Percentiles rank a stretch among this genome's conserved stretches.
Conservation (phyloP, 1,284 basidiomycete species). For the Chiua sp. region DNA sequence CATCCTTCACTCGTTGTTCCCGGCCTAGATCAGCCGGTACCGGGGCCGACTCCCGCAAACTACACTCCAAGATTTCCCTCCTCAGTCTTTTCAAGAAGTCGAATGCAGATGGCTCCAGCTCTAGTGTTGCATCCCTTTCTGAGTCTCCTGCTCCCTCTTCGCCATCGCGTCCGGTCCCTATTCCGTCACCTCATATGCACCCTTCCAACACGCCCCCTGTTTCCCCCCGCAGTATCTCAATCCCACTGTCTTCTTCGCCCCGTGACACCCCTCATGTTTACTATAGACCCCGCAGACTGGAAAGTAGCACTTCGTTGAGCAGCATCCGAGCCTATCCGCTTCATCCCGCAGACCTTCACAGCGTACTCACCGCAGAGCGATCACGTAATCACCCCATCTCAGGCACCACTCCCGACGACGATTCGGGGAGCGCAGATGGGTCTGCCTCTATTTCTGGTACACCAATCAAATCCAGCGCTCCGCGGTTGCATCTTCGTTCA, state of each 20-base stretch:
- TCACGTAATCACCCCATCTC: slow-evolving; percentile 33
- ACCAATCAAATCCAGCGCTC: slow-evolving; percentile 41
- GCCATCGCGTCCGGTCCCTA: slow-evolving; percentile 28
- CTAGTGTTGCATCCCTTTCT: slow-evolving; percentile 36
- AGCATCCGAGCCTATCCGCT: slow-evolving; percentile 34
- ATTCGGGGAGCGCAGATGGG: slow-evolving; percentile 26
- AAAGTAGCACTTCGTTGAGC: slow-evolving; percentile 29
- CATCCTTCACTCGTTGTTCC: slow-evolving; percentile 30
- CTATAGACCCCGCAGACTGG: slow-evolving; percentile 33
- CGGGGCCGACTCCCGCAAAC: slow-evolving; percentile 48
- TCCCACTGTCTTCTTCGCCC: slow-evolving; percentile 32
- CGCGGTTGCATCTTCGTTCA: slow-evolving; percentile 45
- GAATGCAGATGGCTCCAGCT: slow-evolving; percentile 40
- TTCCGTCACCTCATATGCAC: slow-evolving; percentile 15
- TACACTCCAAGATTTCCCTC: slow-evolving; percentile 46
- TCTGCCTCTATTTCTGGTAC: slow-evolving; percentile 32
- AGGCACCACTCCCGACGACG: slow-evolving; percentile 31
- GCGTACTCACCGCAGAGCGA: slow-evolving; percentile 35
- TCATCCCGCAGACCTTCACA: slow-evolving; percentile 41
- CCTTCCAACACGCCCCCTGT: slow-evolving; percentile 23
- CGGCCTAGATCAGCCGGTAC: slow-evolving; percentile 56
- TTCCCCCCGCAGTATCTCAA: slow-evolving; percentile 31
- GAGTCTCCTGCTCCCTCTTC: slow-evolving; percentile 30
- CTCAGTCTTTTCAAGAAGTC: slow-evolving; percentile 53
- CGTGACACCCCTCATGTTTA: slow-evolving; percentile 31